Evolutionary conservation across 805 yeast genomes (phyloP), one percentile per base, ranked within the genome.

Genomic region (Priceomyces carsonii): DNA sequence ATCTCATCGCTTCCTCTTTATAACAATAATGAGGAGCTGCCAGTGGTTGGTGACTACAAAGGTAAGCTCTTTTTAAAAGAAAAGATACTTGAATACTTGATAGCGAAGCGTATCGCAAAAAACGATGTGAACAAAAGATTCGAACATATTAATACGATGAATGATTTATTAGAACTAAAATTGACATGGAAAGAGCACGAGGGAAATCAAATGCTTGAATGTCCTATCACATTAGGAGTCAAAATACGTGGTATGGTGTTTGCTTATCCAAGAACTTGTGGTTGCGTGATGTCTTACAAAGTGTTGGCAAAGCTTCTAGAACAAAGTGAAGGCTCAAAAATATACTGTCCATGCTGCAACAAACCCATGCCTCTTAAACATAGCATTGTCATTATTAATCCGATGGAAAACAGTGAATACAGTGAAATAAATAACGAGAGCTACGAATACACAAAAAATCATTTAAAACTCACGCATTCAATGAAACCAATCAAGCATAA

Each of bases 61-160:
- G 96, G 96, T 0, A 53, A 65, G 19, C 49, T 88, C 4, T 84
- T 72, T 55, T 76, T 81, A 44, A 85, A 84, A 42, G 85, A 79
- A 38, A 58, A 79, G 18, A 53, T 85, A 0, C 49, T 88, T 5
- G 82, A 82, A 47, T 67, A 71, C 51, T 51, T 88, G 4, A 44
- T 84, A 2, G 14, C 14, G 26, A 59, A 64, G 8, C 53, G 54
- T 24, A 61, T 59, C 16, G 37, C 47, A 42, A 17, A 35, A 18
- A 35, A 36, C 18, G n/a, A 18, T n/a, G 18, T 10, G 12, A 8
- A 18, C 8, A 9, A n/a, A 6, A 13, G 17, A 5, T 45, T 51
- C 13, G 34, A 45, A 5, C 63, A 57, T 36, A 51, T 61, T 4
- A 40, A 34, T 3, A 42, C 55, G 4, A 25, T 61, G 21, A 49